Evolutionary conservation across 2,329 filamentous ascomycete genomes (phyloP), one percentile per base, ranked within the genome.

Genomic region (Emericellopsis cladophorae): DNA sequence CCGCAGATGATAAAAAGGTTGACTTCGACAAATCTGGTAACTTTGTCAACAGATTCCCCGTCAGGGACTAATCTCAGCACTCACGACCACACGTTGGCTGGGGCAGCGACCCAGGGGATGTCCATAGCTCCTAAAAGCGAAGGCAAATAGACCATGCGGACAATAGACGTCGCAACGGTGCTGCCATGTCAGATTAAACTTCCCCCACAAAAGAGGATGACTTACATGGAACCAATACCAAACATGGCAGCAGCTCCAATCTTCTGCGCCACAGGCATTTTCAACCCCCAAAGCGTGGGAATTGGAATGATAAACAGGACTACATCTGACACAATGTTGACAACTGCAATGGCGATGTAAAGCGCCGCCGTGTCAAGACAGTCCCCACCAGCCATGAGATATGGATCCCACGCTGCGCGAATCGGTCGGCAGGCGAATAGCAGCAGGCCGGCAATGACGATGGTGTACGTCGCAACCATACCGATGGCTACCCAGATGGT

Each of bases 321-420:
- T 1, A 72, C 41, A 45, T 72, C 67, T 1, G 67, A 68, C 6
- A 63, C 42, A 22, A 71, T 66, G 37, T 69, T 69, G 14, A 63
- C 53, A 1, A 59, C 60, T 0, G 68, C 66, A n/a, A 67, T 68
- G 16, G 62, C 56, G 21, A 71, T 61, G 45, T 71, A 71, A 37
- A 72, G 59, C 1, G 61, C 52, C 3, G 65, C 57, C 24, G 63
- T 58, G 36, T 66, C 51, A 21, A 72, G 54, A 35, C 67, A 71
- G 18, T 38, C 51, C 7, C 44, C 53, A 46, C 42, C 62, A 29
- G 39, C 42, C 1, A 49, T 51, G 46, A 61, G 34, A 38, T 45
- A 48, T 0, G 49, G 50, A 8, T 54, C 47, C 45, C 45, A 54
- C 6, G 51, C 45, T 10, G 44, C 40, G 0, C 42, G 42, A 12